Conservation (phyloP, 1,284 basidiomycete species). For the Ustilago loliicola region DNA sequence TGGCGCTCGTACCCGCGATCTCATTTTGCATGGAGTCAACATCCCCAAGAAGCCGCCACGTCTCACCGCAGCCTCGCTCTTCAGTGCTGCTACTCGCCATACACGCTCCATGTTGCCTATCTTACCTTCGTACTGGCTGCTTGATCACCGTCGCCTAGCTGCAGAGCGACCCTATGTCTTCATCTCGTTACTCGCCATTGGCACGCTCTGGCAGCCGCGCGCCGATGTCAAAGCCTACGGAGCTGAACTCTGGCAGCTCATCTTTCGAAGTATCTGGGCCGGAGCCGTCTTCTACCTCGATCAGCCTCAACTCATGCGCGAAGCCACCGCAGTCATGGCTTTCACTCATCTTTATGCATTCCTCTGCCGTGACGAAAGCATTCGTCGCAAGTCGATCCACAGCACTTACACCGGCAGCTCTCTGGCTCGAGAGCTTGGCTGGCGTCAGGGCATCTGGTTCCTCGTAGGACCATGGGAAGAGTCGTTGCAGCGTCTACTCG, state of each 20-base stretch:
- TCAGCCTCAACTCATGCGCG: slow-evolving; percentile 45
- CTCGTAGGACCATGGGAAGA: slow-evolving; percentile 47
- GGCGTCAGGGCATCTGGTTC: slow-evolving; percentile 46
- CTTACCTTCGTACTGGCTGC: slow-evolving; percentile 47
- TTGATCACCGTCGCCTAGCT: slow-evolving; percentile 40
- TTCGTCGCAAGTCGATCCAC: slow-evolving; percentile 45
- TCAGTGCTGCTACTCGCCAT: slow-evolving; percentile 44
- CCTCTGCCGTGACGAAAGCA: slow-evolving; percentile 40
- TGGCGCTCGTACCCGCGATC: slow-evolving; percentile 46
- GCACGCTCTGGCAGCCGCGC: slow-evolving; percentile 46
- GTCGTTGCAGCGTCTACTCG: slow-evolving; percentile 41
- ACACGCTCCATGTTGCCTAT: slow-evolving; percentile 34
- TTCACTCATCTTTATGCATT: slow-evolving; percentile 41
- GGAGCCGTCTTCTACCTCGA: slow-evolving; percentile 51
- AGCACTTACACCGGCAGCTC: slow-evolving; percentile 45
- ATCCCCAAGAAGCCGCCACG: slow-evolving; percentile 53
- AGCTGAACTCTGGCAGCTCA: slow-evolving; percentile 50
- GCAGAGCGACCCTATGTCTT: slow-evolving; percentile 48
- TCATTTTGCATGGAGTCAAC: slow-evolving; percentile 55
- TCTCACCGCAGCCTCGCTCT: slow-evolving; percentile 46
- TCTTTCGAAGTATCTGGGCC: slow-evolving; percentile 52
- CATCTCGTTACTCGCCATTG: slow-evolving; percentile 38
- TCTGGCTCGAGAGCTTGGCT: slow-evolving; percentile 32
- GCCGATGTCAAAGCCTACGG: slow-evolving; percentile 51
- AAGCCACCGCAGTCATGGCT: slow-evolving; percentile 38